Evolutionary conservation across 805 yeast species (phyloP), one percentile per base, ranked within the genome.

Genomic region (Teunomyces kruisii): DNA sequence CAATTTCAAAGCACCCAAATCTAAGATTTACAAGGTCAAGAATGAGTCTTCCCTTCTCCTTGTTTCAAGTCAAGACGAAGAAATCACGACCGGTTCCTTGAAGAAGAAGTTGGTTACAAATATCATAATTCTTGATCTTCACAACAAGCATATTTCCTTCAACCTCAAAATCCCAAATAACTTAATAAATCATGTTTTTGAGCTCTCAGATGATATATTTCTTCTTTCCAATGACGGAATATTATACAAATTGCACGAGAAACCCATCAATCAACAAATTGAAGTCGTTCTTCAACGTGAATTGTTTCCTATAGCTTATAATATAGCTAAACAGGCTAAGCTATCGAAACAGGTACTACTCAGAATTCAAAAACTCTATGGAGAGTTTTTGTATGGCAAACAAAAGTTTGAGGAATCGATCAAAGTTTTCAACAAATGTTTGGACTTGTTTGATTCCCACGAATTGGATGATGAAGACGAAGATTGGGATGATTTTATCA

Each of bases 141-240:
- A 65, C 22, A 83, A 88, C 61, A 86, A 85, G 59, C 79, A 85
- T 47, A 70, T 90, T 9, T 81, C 92, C 0, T 83, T 82, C 63
- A 81, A 79, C 46, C 77, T 83, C 32, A 79, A 87, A 8, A 74
- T 90, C n/a, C 76, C 91, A 0, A 80, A 81, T 27, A 64, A 57
- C 45, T 67, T 84, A 0, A 79, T 90, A 2, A 70, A 73, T 17
- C 81, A 84, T 39, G 70, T 84, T 0, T 79, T 89, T 45, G 59
- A 64, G 15, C 65, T 79, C 49, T 79, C 85, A 80, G 74, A 69
- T 27, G 81, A 80, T 42, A 56, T 85, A 10, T 83, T 74, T 53
- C 65, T 88, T 7, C 62, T 91, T 10, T 80, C 89, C 2, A 69
- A 84, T 1, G 96, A 90, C 59, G 97, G 97, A 0, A 65, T 86